Conservation (phyloP, 2,329 filamentous ascomycete species). For the Cladosporium sp. region DNA sequence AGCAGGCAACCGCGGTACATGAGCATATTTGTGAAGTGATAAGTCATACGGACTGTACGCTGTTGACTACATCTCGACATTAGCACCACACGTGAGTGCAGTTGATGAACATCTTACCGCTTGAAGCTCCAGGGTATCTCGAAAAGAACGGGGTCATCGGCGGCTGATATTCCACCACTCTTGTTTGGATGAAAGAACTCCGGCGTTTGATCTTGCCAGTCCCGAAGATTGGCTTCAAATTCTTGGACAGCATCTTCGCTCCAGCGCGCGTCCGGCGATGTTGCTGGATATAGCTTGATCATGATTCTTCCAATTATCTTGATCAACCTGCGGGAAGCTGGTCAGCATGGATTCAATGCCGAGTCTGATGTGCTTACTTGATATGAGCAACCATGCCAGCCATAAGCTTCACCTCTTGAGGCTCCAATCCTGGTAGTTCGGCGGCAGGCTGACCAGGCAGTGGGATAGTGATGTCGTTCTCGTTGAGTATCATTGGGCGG, state of each 20-base stretch:
- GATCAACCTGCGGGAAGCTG: neutral
- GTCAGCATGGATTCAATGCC: neutral
- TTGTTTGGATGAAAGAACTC: neutral
- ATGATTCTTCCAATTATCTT: neutral
- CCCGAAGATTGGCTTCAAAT: neutral
- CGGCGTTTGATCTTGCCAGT: neutral
- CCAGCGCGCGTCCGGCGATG: neutral
- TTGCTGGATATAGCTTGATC: neutral
- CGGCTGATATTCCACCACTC: neutral
- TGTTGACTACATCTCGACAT: neutral
- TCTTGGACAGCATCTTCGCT: neutral
- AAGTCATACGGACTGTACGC: neutral
- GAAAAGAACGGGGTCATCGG: neutral
- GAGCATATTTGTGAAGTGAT: neutral
- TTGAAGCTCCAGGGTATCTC: neutral
- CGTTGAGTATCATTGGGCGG: neutral
- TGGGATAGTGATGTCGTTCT: neutral
- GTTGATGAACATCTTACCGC: neutral
- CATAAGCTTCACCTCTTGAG: neutral
- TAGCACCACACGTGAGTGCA: no score
- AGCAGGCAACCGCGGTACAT: neutral
- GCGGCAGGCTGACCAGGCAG: neutral
- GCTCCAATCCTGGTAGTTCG: neutral
- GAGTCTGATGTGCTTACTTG: neutral
- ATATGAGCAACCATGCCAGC: neutral